These are phyloP conservation scores for Phoenix dactylifera DNA, from an alignment of 176 grass and related monocot genomes.

Conservation along the genomic window DNA sequence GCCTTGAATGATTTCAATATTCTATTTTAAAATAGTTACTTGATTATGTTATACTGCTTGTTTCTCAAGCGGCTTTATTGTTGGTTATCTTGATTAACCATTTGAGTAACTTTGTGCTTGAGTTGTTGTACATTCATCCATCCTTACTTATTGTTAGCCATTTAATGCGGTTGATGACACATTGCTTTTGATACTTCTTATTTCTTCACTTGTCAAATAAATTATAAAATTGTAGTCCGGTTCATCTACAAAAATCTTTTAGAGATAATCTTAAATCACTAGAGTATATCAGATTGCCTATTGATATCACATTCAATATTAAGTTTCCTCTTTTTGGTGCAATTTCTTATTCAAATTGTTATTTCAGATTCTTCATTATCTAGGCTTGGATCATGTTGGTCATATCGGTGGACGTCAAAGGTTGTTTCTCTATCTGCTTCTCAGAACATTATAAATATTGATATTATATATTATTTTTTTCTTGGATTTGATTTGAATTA, in stretches of 20 bases:
- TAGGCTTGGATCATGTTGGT: slow-evolving; percentile 90
- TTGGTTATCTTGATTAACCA: too few relatives aligned
- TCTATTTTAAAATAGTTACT: too few relatives aligned
- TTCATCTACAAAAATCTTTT: neutral
- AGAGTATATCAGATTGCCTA: neutral
- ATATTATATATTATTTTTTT: slow-evolving; percentile 7
- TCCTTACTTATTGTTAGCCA: too few relatives aligned
- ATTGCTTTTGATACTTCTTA: too few relatives aligned
- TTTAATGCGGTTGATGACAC: too few relatives aligned
- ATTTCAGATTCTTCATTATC: slow-evolving; percentile 87
- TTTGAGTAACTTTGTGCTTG: too few relatives aligned
- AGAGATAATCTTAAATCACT: neutral
- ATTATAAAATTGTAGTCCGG: neutral
- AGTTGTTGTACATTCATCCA: too few relatives aligned
- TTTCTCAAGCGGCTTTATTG: too few relatives aligned
- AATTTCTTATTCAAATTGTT: neutral
- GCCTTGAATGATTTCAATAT: too few relatives aligned
- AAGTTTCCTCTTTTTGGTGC: neutral
- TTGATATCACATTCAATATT: neutral
- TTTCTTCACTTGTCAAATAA: too few relatives aligned
- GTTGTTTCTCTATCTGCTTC: slow-evolving; percentile 27
- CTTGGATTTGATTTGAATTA: neutral
- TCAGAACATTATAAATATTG: neutral
- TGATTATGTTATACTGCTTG: too few relatives aligned
- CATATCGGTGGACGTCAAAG: slow-evolving; percentile 75